Percentiles rank a stretch among this genome's conserved stretches.
These are phyloP conservation scores for Neocucurbitaria cava DNA, from an alignment of 2,329 filamentous ascomycete genomes.

Conservation along the genomic window DNA sequence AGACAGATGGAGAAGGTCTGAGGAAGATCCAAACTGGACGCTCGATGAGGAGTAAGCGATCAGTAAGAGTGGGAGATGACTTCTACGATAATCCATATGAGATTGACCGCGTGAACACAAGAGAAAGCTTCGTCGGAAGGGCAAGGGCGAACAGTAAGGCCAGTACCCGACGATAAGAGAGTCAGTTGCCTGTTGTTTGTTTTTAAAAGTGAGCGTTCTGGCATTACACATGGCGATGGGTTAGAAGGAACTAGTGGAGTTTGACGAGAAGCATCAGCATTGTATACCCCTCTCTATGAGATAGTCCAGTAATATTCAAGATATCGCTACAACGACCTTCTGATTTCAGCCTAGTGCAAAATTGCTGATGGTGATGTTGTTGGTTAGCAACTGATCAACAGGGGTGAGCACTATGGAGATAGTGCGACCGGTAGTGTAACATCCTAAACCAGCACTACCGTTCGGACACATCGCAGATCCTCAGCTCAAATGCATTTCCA, in stretches of 20 bases:
- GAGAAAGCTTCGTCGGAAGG: conserved; percentile 51
- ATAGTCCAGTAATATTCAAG: conserved; percentile 8
- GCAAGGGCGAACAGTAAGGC: conserved; percentile 28
- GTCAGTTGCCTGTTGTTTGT: conserved; percentile 4
- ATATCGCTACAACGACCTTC: not conserved
- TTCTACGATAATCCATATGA: conserved; percentile 57
- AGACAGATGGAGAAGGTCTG: conserved; percentile 31
- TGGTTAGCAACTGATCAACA: not conserved
- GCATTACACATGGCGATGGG: conserved; percentile 9
- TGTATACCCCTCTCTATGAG: conserved; percentile 29
- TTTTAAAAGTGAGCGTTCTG: conserved; percentile 13
- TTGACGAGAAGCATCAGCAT: conserved; percentile 17
- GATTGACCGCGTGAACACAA: conserved; percentile 57
- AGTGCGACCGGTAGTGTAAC: conserved; percentile 1
- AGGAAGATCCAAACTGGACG: conserved; percentile 41
- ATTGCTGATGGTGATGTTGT: not conserved
- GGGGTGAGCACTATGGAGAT: conserved; percentile 2
- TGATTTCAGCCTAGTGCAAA: no score
- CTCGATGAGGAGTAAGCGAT: conserved; percentile 32
- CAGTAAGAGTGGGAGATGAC: conserved; percentile 32
- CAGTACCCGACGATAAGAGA: conserved; percentile 13
- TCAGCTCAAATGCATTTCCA: conserved; percentile 8
- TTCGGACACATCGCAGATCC: conserved; percentile 14
- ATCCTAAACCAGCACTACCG: conserved; percentile 10
- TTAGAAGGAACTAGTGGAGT: not conserved